Evolutionary conservation across 2,329 filamentous ascomycete species (phyloP), one percentile per base, ranked within the genome.

Genomic region (Cryphonectria japonica): DNA sequence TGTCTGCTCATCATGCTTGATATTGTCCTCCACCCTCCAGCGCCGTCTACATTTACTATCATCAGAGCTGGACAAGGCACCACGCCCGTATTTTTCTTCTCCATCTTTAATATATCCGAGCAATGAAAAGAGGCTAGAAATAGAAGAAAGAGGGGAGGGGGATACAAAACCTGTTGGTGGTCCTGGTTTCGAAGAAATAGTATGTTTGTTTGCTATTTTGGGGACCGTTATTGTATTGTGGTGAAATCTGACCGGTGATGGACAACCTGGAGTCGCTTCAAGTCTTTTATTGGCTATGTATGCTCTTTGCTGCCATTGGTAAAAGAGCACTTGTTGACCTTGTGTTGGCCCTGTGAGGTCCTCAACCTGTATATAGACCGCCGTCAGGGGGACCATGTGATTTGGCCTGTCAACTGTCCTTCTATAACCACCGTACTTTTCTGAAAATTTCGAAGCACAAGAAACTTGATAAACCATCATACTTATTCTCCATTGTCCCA

Each of bases 271-370:
- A 5, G 16, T 9, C 16, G 14, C 22, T 37, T 37, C 22, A n/a
- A 26, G 22, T 19, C 46, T 50, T n/a, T 7, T n/a, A 26, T n/a
- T 50, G 46, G 46, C 6, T 50, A 11, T 61, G 16, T 50, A 11
- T 61, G 16, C 34, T 7, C 19, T 61, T 39, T 37, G 32, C 1
- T 22, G 57, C 19, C 29, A 22, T 22, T 14, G 29, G 29, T 22
- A 61, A 39, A 61, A 61, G 59, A 39, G 34, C 19, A 39, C 32
- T 61, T 61, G 59, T 61, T n/a, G 7, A n/a, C 34, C 26, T 61
- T 4, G 59, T 39, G 19, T 13, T 39, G 32, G 59, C 22, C 34
- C 19, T 39, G 32, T 22, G 32, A 11, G 16, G 22, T 13, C 19
- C 19, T 50, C 46, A n/a, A 9, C 7, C 11, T n/a, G 7, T 61